These are phyloP conservation scores for Boletus tomentosulus DNA, from an alignment of 768 basidiomycete species.

Conservation along the genomic window DNA sequence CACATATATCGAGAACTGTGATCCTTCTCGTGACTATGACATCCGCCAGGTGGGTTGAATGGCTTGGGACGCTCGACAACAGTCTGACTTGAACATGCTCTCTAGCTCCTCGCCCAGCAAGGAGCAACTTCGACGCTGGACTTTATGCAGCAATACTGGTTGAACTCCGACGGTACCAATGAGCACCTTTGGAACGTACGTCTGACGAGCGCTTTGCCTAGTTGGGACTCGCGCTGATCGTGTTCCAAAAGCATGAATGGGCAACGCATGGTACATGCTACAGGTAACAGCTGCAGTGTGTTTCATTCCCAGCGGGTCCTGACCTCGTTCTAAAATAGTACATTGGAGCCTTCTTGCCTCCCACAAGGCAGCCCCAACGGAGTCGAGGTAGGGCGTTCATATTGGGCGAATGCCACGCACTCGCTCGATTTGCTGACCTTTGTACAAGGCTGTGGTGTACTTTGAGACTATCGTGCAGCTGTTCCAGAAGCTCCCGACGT, in stretches of 20 bases:
- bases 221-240: background rate
- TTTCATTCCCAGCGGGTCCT: background rate
- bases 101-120: conserved; percentile 49
- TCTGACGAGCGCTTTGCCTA: background rate
- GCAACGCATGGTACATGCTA: conserved; percentile 57
- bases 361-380: conserved; percentile 54
- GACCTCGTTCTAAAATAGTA: conserved; percentile 37
- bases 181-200: conserved; percentile 71
- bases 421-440: background rate
- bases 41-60: conserved; percentile 36
- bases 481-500: conserved; percentile 70
- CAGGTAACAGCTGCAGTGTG: conserved; percentile 11
- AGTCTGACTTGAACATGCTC: background rate
- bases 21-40: conserved; percentile 43
- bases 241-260: conserved; percentile 59
- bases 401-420: background rate
- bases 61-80: background rate
- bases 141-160: conserved; percentile 64
- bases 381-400: conserved; percentile 44
- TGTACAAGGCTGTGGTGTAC: conserved; percentile 56
- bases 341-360: conserved; percentile 53
- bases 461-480: conserved; percentile 54
- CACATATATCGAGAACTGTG: conserved; percentile 32
- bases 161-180: conserved; percentile 55
- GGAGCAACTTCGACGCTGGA: conserved; percentile 54